Evolutionary conservation across 2,329 filamentous ascomycete species (phyloP).

Genomic region (Colletotrichum limetticola): DNA sequence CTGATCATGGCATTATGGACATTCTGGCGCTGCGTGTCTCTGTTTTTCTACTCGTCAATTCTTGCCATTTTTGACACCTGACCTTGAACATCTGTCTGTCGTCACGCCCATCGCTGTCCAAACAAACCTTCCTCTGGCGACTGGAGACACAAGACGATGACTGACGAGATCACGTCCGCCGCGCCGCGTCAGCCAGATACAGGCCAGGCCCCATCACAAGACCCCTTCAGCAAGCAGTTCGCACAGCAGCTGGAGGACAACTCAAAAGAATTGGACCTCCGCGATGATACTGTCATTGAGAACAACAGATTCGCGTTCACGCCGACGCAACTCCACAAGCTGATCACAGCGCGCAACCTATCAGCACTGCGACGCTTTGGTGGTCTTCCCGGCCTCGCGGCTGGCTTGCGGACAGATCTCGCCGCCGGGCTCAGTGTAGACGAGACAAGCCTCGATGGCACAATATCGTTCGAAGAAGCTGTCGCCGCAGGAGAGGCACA

Average conservation of each 20-base stretch:
- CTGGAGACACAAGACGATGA: conserved; percentile 3
- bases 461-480: conserved; percentile 61
- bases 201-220: conserved; percentile 50
- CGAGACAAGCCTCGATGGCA: conserved; percentile 57
- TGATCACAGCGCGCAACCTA: conserved; percentile 61
- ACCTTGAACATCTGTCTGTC: not conserved
- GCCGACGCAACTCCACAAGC: conserved; percentile 63
- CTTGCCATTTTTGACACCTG: not conserved
- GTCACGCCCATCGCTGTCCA: not conserved
- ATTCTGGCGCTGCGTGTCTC: not conserved
- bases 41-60: conserved; percentile 2
- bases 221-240: not conserved
- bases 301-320: conserved; percentile 65
- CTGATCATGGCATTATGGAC: not conserved
- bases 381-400: conserved; percentile 62
- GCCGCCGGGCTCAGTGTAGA: conserved; percentile 60
- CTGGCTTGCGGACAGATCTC: conserved; percentile 60
- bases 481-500: conserved; percentile 48
- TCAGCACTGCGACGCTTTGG: conserved; percentile 61
- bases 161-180: conserved; percentile 67
- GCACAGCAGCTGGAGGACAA: not conserved
- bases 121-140: not conserved
- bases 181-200: conserved; percentile 59
- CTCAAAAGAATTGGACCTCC: conserved; percentile 22
- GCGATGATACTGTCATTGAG: conserved; percentile 23